Base-by-base conservation (phyloP, 805 yeast genomes). In the Wickerhamiella kurtzmanii region DNA sequence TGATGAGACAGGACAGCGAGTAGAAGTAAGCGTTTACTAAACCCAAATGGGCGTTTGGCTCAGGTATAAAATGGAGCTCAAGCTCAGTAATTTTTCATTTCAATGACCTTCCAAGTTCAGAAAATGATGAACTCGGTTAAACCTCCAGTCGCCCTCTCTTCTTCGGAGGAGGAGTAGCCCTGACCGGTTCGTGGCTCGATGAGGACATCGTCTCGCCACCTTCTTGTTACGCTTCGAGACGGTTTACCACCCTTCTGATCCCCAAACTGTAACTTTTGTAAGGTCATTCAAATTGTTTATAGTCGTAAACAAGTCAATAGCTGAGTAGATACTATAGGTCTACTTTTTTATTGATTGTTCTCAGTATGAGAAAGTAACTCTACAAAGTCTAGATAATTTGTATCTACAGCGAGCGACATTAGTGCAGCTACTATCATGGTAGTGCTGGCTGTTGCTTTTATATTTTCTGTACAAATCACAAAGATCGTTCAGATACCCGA, bases 161-260 rank as follows among this genome's bases (percentile, higher is more conserved):
- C 44, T 57, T 45, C 45, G 44, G 44, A 43, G 53, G 55, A 45
- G 52, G 57, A 52, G 58, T 49, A 25, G 32, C 60, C 50, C 53
- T 57, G 60, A 57, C 60, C 59, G 60, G 60, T 57, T 58, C 32
- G 60, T 42, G 60, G 60, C 55, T 44, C 51, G 11, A 37, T 57
- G 60, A 51, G 47, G 51, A 42, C 37, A 48, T 43, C 51, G 56
- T 47, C 43, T 54, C 56, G 51, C 52, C 41, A 50, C 45, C 49
- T 54, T 59, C 60, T 57, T 57, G 60, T 57, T 57, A 57, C 59
- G 46, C 48, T 46, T 47, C 38, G 54, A 47, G 57, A 52, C 50
- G 46, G 22, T 4, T 5, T 25, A 25, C 32, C 32, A 6, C 19
- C 19, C 21, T 28, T 43, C 45, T 43, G 45, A 43, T 35, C 21